These are phyloP conservation scores for Sporormia fimetaria DNA, from an alignment of 495 filamentous ascomycete species.

Conservation along the genomic window DNA sequence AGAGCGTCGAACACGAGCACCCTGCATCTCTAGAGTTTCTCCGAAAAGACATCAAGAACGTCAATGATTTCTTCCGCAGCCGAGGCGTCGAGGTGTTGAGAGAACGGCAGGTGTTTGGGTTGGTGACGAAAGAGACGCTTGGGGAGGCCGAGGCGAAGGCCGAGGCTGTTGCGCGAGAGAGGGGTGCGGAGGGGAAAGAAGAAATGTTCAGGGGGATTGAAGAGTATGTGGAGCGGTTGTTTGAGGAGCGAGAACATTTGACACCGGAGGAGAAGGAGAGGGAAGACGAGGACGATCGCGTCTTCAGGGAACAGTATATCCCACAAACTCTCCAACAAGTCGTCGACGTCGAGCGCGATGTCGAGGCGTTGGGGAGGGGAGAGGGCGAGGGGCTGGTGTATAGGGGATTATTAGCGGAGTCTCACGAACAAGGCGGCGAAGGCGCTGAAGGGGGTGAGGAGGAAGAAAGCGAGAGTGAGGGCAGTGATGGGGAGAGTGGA, in stretches of 20 bases:
- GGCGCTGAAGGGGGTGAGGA: constrained; percentile 17
- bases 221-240: constrained; percentile 42
- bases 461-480: constrained; percentile 36
- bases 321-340: constrained; percentile 89
- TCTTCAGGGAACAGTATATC: constrained; percentile 91
- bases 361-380: constrained; percentile 59
- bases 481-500: constrained; percentile 12
- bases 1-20: constrained; percentile 93
- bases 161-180: no score
- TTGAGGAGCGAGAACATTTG: constrained; percentile 35
- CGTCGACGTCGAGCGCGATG: constrained; percentile 89
- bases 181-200: constrained; percentile 40
- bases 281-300: constrained; percentile 67
- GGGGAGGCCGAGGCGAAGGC: no score
- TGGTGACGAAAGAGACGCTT: constrained; percentile 62
- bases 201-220: constrained; percentile 37
- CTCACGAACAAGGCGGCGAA: constrained; percentile 36
- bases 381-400: constrained; percentile 67
- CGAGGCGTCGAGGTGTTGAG: constrained; percentile 68
- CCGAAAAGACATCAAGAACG: constrained; percentile 95
- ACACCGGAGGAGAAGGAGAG: constrained; percentile 28
- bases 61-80: constrained; percentile 77
- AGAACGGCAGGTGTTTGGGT: constrained; percentile 66
- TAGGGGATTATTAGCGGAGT: constrained; percentile 60
- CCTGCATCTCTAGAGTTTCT: constrained; percentile 83